Base-by-base conservation (phyloP, 805 yeast genomes). In the Candida alai region DNA sequence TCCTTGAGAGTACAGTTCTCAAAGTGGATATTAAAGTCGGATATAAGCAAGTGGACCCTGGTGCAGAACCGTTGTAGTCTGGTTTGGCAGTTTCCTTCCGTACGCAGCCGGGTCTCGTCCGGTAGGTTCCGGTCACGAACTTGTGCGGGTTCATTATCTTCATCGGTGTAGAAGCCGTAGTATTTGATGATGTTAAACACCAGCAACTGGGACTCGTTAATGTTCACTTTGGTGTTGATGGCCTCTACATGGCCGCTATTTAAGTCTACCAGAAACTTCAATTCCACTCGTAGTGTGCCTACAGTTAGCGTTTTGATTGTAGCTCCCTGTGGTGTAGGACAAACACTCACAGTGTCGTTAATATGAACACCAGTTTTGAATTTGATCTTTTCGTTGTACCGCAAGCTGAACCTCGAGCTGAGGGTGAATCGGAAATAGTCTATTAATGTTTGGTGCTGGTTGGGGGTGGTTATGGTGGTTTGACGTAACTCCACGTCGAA, bases 1-100 rank as follows among this genome's bases (percentile, higher is more conserved):
- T 58, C 62, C 12, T 37, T 28, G 3, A 62, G 24, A 9, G 36
- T 34, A 7, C 49, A 35, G 32, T 57, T 58, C 35, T 59, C 61
- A 8, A 56, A 34, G 26, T 55, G 52, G 5, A 62, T 15, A 6
- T 58, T 48, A 2, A 58, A 28, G 21, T 58, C 58, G 6, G 49
- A 41, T 4, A 62, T 28, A 1, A 49, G 36, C 6, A 45, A 27
- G 37, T 56, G 53, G 1, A 60, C 24, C 12, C 32, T 31, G 19
- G 6, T 19, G 28, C 12, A 28, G 21, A n/a, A 23, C 23, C 19
- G 25, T 20, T 20, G 15, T 30, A 28, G 4, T 13, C 15, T 19
- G 16, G 20, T 20, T 14, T 18, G 30, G 19, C 20, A 16, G 15
- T 26, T 19, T 14, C 32, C 24, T 14, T 16, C 4, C 12, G 27